phyloP scores from a whole-genome alignment of 176 grass and related monocot genomes.

The Zizania latifolia region DNA sequence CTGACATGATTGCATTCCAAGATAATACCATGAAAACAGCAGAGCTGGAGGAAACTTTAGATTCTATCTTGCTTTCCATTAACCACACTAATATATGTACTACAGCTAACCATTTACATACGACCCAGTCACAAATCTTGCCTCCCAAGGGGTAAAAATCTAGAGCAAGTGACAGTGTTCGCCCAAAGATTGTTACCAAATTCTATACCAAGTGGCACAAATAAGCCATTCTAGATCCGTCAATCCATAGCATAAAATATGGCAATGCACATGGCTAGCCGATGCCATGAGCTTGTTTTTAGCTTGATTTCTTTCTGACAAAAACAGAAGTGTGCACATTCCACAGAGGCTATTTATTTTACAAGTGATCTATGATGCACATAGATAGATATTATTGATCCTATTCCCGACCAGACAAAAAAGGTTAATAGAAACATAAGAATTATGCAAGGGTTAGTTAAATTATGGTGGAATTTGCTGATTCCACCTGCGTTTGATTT shows the following conservation, averaged over 20 bases:
- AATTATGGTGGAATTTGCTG: conserved; percentile 25
- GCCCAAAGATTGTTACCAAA: background rate
- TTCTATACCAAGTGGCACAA: conserved; percentile 27
- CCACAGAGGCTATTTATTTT: background rate
- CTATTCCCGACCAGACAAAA: conserved; percentile 25
- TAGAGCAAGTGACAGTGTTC: background rate
- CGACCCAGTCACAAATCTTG: conserved; percentile 7
- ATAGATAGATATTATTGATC: conserved; percentile 15
- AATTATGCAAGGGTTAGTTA: background rate
- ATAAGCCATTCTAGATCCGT: background rate
- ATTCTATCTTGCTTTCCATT: background rate
- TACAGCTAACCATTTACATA: background rate
- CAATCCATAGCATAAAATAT: conserved; percentile 14
- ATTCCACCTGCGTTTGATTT: conserved; percentile 84
- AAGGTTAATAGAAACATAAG: conserved; percentile 6
- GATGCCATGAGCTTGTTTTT: background rate
- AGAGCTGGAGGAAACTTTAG: background rate
- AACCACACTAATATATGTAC: background rate
- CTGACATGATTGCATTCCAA: background rate
- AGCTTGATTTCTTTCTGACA: background rate
- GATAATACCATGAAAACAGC: background rate
- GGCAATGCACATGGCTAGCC: conserved; percentile 19
- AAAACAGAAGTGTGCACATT: conserved; percentile 18
- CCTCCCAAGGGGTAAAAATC: conserved; percentile 3
- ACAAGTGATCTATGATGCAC: conserved; percentile 27